These are phyloP conservation scores for Russula lepida DNA, from an alignment of 768 basidiomycete species.

Conservation along the genomic window DNA sequence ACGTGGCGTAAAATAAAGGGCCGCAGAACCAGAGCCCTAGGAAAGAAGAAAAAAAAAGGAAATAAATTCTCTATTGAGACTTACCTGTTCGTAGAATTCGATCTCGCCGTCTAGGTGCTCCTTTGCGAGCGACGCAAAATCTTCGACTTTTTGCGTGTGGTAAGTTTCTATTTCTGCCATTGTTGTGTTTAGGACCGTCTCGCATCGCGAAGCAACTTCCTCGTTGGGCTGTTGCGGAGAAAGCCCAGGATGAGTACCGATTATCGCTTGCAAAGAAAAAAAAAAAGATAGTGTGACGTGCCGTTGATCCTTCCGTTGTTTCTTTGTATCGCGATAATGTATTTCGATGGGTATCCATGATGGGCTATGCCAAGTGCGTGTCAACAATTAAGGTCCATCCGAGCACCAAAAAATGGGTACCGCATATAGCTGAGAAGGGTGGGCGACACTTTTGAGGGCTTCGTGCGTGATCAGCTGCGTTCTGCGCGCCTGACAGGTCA, in stretches of 20 bases:
- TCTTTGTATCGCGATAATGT: conserved; percentile 59
- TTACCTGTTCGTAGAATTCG: conserved; percentile 61
- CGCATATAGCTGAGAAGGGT: conserved; percentile 65
- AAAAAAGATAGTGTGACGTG: conserved; percentile 17
- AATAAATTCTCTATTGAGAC: not conserved
- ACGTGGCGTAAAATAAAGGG: not conserved
- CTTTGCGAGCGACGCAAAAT: conserved; percentile 48
- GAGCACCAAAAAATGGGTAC: conserved; percentile 29
- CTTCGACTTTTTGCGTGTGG: conserved; percentile 64
- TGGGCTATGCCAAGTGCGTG: conserved; percentile 35
- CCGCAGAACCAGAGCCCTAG: too few species aligned
- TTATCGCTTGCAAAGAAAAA: not conserved
- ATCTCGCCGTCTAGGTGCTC: conserved; percentile 79
- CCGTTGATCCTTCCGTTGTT: conserved; percentile 35
- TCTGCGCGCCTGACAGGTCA: conserved; percentile 48
- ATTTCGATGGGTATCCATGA: conserved; percentile 67
- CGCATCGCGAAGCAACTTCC: conserved; percentile 64
- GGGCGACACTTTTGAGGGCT: conserved; percentile 62
- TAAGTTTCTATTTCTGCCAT: conserved; percentile 85
- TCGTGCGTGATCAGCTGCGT: conserved; percentile 72
- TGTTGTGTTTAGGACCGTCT: conserved; percentile 81
- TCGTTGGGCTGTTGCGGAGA: conserved; percentile 46
- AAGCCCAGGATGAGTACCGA: not conserved
- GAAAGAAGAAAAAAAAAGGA: not conserved
- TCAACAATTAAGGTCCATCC: not conserved